These are phyloP conservation scores for Cairneyella variabilis DNA, from an alignment of 495 filamentous ascomycete species.

Conservation along the genomic window DNA sequence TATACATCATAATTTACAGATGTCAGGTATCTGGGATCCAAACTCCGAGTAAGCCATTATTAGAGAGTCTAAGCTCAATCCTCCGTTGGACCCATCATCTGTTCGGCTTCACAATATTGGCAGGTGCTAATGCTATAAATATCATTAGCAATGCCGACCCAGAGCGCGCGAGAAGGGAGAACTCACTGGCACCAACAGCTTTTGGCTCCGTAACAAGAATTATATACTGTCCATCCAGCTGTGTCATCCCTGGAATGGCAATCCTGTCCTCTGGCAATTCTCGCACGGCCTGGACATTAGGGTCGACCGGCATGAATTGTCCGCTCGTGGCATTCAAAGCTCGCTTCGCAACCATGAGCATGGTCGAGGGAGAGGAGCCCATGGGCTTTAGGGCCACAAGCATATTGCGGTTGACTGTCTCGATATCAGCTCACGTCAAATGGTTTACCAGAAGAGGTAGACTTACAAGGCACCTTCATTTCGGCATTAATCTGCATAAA, in stretches of 20 bases:
- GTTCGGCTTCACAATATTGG: not conserved
- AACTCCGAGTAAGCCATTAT: too few relatives aligned
- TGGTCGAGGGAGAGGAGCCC: slow-evolving; percentile 22
- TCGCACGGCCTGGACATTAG: slow-evolving; percentile 9
- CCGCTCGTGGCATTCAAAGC: slow-evolving; percentile 17
- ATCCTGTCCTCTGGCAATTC: slow-evolving; percentile 23
- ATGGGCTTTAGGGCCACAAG: slow-evolving; percentile 13
- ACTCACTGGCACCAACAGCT: slow-evolving; percentile 16
- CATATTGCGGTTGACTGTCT: slow-evolving; percentile 21
- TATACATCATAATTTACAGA: too few relatives aligned
- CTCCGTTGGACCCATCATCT: too few relatives aligned
- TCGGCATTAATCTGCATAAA: slow-evolving; percentile 9
- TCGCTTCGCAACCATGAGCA: slow-evolving; percentile 23
- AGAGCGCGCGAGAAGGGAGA: too few relatives aligned
- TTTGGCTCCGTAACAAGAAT: slow-evolving; percentile 16
- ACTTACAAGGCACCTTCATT: slow-evolving; percentile 21
- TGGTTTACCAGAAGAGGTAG: too few relatives aligned
- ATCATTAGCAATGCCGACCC: too few relatives aligned
- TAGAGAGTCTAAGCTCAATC: too few relatives aligned
- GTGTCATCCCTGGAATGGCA: slow-evolving; percentile 8
- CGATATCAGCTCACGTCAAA: not conserved
- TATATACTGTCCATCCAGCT: slow-evolving; percentile 22
- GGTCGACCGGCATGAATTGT: slow-evolving; percentile 11
- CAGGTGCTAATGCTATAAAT: not conserved
- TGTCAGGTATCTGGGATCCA: too few relatives aligned